phyloP scores from a whole-genome alignment of 805 yeast species.

The Candida pseudofarinosa region DNA sequence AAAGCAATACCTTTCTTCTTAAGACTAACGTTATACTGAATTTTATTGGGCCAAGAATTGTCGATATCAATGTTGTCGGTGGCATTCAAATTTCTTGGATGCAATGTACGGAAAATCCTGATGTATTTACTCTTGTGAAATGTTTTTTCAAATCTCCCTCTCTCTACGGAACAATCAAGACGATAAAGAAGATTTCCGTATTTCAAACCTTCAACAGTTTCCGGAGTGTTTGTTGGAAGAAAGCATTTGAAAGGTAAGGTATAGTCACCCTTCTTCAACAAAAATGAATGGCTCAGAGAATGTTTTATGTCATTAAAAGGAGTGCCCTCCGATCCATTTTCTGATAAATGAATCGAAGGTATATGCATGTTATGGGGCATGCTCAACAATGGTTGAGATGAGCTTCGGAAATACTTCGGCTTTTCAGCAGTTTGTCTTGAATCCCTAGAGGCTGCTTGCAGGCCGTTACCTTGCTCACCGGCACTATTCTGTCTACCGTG shows the following conservation, averaged over 20 bases:
- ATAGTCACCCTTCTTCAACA: slow-evolving; percentile 50
- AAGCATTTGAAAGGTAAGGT: slow-evolving; percentile 43
- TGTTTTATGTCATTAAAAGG: slow-evolving; percentile 32
- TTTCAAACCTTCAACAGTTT: slow-evolving; percentile 48
- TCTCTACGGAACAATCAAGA: slow-evolving; percentile 37
- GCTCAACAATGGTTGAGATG: slow-evolving; percentile 23
- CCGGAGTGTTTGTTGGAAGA: slow-evolving; percentile 46
- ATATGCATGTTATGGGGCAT: background rate
- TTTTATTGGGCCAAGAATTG: slow-evolving; percentile 51
- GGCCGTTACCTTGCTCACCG: background rate
- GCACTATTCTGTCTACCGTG: background rate
- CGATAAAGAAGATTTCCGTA: slow-evolving; percentile 42
- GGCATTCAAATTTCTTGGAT: slow-evolving; percentile 34
- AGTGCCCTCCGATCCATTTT: slow-evolving; percentile 40
- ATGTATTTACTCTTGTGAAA: slow-evolving; percentile 33
- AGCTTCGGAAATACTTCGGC: slow-evolving; percentile 26
- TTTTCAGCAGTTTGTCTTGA: slow-evolving; percentile 8
- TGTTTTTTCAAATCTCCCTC: slow-evolving; percentile 41
- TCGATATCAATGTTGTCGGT: slow-evolving; percentile 43
- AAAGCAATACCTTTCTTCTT: slow-evolving; percentile 44
- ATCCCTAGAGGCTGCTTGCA: background rate
- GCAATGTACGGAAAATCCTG: slow-evolving; percentile 42
- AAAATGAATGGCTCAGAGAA: slow-evolving; percentile 29
- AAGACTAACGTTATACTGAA: slow-evolving; percentile 45
- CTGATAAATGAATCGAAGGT: slow-evolving; percentile 23